Evolutionary conservation across 306 rosid species (phyloP).

Genomic region (Cucumis sativus): Cucumber_9930_V3 NC_026657.2:31986501-31987000

Average conservation of each 20-base stretch:
- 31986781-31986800: slow-evolving; percentile 87
- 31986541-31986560: slow-evolving; percentile 23
- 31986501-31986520: slow-evolving; percentile 30
- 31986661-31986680: slow-evolving; percentile 9
- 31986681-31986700: background rate
- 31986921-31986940: background rate
- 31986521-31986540: slow-evolving; percentile 38
- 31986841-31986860: background rate
- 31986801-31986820: slow-evolving; percentile 63
- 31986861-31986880: slow-evolving; percentile 7
- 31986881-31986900: background rate
- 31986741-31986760: slow-evolving; percentile 82
- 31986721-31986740: background rate
- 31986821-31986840: background rate
- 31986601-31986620: slow-evolving; percentile 55
- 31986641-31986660: slow-evolving; percentile 34
- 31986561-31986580: slow-evolving; percentile 40
- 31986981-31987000: slow-evolving; percentile 55
- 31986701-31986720: background rate
- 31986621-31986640: slow-evolving; percentile 36
- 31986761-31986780: slow-evolving; percentile 84
- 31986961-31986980: slow-evolving; percentile 71
- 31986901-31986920: background rate
- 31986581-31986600: slow-evolving; percentile 39
- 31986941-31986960: slow-evolving; percentile 12